Conservation (phyloP, 176 grass and related monocot genomes). For the Triticum urartu region DNA sequence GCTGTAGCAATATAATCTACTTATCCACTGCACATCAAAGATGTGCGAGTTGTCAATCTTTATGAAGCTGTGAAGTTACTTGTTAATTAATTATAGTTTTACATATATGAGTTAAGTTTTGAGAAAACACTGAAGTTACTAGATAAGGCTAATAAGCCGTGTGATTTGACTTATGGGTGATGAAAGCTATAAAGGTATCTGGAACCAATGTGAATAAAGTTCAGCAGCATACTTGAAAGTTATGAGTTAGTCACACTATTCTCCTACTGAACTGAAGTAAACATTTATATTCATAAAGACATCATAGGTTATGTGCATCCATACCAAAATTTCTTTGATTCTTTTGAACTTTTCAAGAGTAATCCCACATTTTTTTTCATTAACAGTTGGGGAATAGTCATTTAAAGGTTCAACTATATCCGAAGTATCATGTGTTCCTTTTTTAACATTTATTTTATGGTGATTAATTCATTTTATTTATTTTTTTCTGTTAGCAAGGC, state of each 20-base stretch:
- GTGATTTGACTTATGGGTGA: neutral
- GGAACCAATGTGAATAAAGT: slow-evolving; percentile 4
- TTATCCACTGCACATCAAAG: neutral
- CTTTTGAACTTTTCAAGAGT: neutral
- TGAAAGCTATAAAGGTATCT: slow-evolving; percentile 5
- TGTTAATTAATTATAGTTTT: neutral
- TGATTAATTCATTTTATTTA: slow-evolving; percentile 30
- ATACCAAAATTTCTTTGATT: neutral
- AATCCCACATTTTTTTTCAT: slow-evolving; percentile 1
- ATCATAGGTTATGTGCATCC: neutral
- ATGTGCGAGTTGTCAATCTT: neutral
- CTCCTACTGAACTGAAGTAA: slow-evolving; percentile 3
- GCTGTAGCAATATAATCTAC: neutral
- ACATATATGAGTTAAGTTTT: neutral
- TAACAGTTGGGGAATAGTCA: neutral
- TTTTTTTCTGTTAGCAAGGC: slow-evolving; percentile 63
- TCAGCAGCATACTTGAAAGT: neutral
- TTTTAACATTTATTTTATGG: neutral
- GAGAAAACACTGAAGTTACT: neutral
- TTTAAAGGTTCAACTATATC: slow-evolving; percentile 20
- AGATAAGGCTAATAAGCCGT: neutral
- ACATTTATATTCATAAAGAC: neutral
- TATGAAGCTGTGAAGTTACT: neutral
- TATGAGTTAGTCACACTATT: neutral
- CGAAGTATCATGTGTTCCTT: neutral